Percentiles rank a stretch among this genome's conserved stretches.
Conservation (phyloP, 768 basidiomycete species). For the Suillus lakei region DNA sequence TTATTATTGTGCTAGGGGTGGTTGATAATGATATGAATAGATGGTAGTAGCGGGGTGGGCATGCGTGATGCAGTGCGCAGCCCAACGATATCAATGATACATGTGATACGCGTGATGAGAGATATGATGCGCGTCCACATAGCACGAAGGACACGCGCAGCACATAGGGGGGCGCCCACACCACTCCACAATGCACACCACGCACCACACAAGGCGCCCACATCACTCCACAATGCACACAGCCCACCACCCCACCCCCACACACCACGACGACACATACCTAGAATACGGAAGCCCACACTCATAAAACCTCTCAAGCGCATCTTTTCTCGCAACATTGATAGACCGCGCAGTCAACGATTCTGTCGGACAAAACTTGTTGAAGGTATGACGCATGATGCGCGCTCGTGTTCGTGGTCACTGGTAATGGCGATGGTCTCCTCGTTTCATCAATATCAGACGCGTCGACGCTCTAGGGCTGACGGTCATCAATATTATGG, state of each 20-base stretch:
- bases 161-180: background rate
- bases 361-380: constrained; percentile 6
- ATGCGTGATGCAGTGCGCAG: no score
- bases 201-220: no score
- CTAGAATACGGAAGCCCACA: constrained; percentile 40
- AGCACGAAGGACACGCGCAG: background rate
- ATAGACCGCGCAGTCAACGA: constrained; percentile 14
- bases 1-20: background rate
- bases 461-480: no score
- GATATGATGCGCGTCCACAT: background rate
- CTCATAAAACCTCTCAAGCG: constrained; percentile 25
- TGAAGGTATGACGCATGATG: constrained; percentile 1
- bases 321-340: constrained; percentile 21
- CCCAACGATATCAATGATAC: no score
- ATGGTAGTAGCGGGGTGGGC: background rate
- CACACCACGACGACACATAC: constrained; percentile 17
- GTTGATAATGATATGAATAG: background rate
- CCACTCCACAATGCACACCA: no score
- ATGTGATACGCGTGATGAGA: background rate
- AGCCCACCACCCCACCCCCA: background rate
- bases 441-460: background rate
- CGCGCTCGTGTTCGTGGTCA: background rate
- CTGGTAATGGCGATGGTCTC: background rate
- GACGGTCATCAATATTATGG: background rate
- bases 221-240: background rate